A percentile compares a stretch with the other conserved stretches of the same genome.
Conservation (phyloP, 176 grass and related monocot genomes). For the Lolium multiflorum region DNA sequence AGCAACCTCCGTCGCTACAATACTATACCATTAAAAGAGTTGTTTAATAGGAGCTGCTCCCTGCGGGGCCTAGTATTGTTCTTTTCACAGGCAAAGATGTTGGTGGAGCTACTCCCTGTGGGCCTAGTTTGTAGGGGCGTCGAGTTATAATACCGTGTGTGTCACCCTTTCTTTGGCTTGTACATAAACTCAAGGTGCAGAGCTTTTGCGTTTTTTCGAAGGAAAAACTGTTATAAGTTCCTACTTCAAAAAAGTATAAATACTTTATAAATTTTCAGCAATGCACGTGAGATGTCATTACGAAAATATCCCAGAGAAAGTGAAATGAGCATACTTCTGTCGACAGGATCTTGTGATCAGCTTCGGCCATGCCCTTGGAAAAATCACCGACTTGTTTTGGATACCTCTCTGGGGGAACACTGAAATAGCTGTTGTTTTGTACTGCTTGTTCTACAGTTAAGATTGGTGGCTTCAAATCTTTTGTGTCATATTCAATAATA, state of each 20-base stretch:
- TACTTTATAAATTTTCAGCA: neutral
- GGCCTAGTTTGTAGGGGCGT: too few species aligned
- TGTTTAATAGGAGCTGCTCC: neutral
- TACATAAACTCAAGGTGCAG: too few species aligned
- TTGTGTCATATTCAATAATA: conserved; percentile 59
- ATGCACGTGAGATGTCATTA: conserved; percentile 9
- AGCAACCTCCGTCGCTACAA: too few species aligned
- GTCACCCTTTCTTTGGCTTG: too few species aligned
- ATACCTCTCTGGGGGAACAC: conserved; percentile 41
- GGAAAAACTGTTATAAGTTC: neutral
- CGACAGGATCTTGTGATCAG: conserved; percentile 65
- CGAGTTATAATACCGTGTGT: too few species aligned
- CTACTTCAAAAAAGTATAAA: neutral
- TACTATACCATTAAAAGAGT: neutral
- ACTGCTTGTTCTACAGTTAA: conserved; percentile 77
- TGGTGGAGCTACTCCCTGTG: too few species aligned
- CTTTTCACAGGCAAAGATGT: neutral
- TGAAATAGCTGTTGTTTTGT: conserved; percentile 54
- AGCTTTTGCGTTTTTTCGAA: too few species aligned
- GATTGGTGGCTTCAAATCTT: conserved; percentile 64
- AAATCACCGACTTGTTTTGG: conserved; percentile 76
- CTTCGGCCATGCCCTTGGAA: conserved; percentile 71
- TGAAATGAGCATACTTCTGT: conserved; percentile 57
- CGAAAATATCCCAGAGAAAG: neutral
- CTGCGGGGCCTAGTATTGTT: neutral